Percentiles rank a stretch among this genome's conserved stretches.
Evolutionary conservation across 1,284 basidiomycete species (phyloP).

Genomic region (Schizophyllum amplum): DNA sequence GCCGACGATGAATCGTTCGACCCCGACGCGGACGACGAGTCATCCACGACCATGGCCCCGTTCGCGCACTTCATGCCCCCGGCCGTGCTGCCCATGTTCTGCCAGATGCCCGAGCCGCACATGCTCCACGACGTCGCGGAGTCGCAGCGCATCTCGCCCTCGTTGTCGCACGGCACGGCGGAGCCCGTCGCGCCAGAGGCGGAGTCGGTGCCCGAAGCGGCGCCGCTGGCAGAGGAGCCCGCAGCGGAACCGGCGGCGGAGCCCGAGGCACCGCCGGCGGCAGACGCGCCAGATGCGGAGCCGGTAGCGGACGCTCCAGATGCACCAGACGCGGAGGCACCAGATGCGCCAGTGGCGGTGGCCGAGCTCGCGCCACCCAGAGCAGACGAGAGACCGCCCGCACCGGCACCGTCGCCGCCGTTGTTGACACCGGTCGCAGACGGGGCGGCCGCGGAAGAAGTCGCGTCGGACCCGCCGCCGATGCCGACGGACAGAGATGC

Average conservation of each 20-base stretch:
- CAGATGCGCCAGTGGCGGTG: background rate
- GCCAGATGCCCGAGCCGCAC: background rate
- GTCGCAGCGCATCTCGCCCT: background rate
- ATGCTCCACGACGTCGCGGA: background rate
- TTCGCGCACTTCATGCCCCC: background rate
- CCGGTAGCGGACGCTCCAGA: too few relatives aligned
- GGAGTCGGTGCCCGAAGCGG: background rate
- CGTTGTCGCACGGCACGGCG: background rate
- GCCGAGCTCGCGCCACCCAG: background rate
- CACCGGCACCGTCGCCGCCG: background rate
- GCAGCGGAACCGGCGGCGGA: background rate
- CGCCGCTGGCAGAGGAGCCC: too few relatives aligned
- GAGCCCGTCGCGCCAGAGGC: background rate
- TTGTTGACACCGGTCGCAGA: background rate
- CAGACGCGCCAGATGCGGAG: background rate
- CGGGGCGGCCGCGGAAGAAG: background rate
- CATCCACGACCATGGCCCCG: background rate
- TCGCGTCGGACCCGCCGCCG: background rate
- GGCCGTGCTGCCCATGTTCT: background rate
- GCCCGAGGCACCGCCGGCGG: too few relatives aligned
- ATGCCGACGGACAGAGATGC: background rate
- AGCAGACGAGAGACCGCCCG: background rate
- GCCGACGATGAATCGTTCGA: too few relatives aligned
- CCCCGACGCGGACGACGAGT: background rate
- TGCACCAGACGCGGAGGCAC: background rate